phyloP scores from a whole-genome alignment of 768 basidiomycete species.

The Rubroboletus pulcherrimus region DNA sequence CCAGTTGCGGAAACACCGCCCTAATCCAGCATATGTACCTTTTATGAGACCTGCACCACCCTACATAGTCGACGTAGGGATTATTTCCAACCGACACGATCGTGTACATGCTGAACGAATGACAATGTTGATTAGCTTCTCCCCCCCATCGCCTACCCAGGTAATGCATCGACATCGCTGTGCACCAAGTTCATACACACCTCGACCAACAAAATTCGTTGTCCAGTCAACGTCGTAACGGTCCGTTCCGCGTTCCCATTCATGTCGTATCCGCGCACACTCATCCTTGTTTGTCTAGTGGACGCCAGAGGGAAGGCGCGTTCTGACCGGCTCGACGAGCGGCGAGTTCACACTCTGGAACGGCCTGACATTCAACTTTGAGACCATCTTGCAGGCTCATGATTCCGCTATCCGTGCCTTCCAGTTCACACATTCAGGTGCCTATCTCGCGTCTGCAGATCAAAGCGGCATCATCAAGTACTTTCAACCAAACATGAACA shows the following conservation, averaged over 20 bases:
- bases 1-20: conserved; percentile 73
- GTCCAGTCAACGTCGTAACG: conserved; percentile 93
- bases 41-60: conserved; percentile 81
- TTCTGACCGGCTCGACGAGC: conserved; percentile 92
- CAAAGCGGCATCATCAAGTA: conserved; percentile 96
- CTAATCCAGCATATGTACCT: conserved; percentile 72
- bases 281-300: conserved; percentile 51
- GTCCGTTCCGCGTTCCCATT: conserved; percentile 46
- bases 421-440: conserved; percentile 88
- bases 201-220: conserved; percentile 96
- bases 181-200: conserved; percentile 98
- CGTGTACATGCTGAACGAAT: conserved; percentile 25
- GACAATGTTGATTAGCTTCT: conserved; percentile 59
- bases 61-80: conserved; percentile 82
- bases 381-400: conserved; percentile 98
- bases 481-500: conserved; percentile 99
- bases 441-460: conserved; percentile 90
- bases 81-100: conserved; percentile 11
- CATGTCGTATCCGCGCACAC: not conserved
- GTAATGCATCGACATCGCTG: conserved; percentile 87
- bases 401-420: conserved; percentile 91
- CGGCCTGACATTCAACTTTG: conserved; percentile 98
- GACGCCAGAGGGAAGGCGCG: conserved; percentile 93
- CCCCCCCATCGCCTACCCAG: conserved; percentile 88
- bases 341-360: conserved; percentile 99